Base-by-base conservation (phyloP, 2,329 filamentous ascomycete genomes). In the Microcera coccophila region DNA sequence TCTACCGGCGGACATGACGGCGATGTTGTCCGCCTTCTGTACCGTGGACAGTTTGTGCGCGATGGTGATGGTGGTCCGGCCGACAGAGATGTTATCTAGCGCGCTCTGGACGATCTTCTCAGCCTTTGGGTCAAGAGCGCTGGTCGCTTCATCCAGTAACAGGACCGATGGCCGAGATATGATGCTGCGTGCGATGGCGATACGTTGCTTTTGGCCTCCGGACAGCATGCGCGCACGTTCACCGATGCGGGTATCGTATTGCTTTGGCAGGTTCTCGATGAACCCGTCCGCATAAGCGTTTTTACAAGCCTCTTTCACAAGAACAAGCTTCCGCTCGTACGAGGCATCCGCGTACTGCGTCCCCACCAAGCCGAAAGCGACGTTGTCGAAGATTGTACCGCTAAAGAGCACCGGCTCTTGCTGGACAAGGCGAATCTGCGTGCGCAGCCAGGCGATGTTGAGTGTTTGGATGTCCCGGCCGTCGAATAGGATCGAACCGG, bases 101-200 rank as follows among this genome's bases (percentile, higher is more conserved):
- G 76, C 76, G 29, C 68, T 59, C 47, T 80, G 77, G 0, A 81
- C 77, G 14, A 75, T 63, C 3, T 63, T 56, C 26, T 71, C 67
- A 2, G 68, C 61, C 4, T 67, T 59, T 1, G 65, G 58, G 37
- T 69, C 65, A 15, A 69, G 55, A 2, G 80, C 77, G 31, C 74
- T 79, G 0, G 81, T 85, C 0, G 81, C 81, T 62, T 84, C 82
- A 47, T 85, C 82, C 1, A 85, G 64, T 7, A 85, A 73, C 1
- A 85, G 65, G 24, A 85, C 78, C 1, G 67, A 65, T 0, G 82
- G 81, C 26, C 79, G 64, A 8, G 77, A 75, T 29, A 85, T 67
- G 36, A 85, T 79, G 31, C 75, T 78, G 15, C 81, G 70, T 2
- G 82, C 81, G 45, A 85, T 84, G 0, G 80, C 76, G 15, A 85